These are phyloP conservation scores for Solanum sparsipilum DNA, from an alignment of 257 asterid species.

Conservation along the genomic window DNA sequence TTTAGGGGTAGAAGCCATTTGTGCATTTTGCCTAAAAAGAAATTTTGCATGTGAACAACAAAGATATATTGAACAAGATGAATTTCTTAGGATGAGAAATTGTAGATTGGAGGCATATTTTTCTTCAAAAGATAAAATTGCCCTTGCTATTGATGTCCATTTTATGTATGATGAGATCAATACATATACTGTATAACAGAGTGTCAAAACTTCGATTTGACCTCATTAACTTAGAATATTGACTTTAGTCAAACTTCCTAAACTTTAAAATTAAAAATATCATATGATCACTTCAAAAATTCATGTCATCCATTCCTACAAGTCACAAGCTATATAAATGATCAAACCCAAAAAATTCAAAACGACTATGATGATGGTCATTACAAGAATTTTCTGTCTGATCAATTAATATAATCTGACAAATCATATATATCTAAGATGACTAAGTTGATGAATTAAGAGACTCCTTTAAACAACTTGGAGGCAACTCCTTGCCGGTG, in stretches of 20 bases:
- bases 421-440: background rate
- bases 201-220: background rate
- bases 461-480: background rate
- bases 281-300: background rate
- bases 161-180: too few species aligned
- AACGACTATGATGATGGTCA: background rate
- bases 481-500: background rate
- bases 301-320: background rate
- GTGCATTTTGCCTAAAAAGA: too few species aligned
- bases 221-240: background rate
- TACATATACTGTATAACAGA: too few species aligned
- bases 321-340: background rate
- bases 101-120: too few species aligned
- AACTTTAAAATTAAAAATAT: background rate
- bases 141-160: too few species aligned
- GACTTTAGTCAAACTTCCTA: background rate
- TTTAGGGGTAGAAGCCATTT: too few species aligned
- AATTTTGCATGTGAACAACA: too few species aligned
- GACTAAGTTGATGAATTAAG: background rate
- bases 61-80: too few species aligned
- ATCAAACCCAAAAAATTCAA: background rate
- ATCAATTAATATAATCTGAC: background rate
- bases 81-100: too few species aligned
- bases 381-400: background rate
- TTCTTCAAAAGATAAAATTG: too few species aligned